Conservation (phyloP, 306 rosid genomes). For the Ochetophila trinervis region DNA sequence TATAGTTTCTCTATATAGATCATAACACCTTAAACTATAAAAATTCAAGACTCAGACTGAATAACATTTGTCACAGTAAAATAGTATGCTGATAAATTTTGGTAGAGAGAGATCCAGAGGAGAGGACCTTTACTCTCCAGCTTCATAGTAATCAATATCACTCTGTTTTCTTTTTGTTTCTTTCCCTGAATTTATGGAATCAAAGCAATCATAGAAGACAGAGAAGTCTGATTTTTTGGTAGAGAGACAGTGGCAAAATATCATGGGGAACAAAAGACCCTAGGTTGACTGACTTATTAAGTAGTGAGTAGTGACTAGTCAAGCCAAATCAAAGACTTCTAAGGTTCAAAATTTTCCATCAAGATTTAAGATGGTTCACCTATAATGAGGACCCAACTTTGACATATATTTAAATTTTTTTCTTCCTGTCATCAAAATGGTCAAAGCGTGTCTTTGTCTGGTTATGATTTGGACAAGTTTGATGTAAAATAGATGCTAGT, state of each 20-base stretch:
- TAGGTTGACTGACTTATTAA: slow-evolving; percentile 9
- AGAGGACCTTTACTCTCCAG: too few species aligned
- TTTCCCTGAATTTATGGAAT: too few species aligned
- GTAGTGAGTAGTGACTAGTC: too few species aligned
- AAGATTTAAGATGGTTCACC: slow-evolving; percentile 1
- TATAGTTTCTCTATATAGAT: too few species aligned
- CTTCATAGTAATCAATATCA: too few species aligned
- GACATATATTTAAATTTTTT: neutral
- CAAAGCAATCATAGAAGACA: neutral
- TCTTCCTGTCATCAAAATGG: neutral
- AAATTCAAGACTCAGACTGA: too few species aligned
- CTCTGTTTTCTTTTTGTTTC: too few species aligned
- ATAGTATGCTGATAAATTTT: too few species aligned
- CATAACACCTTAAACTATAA: too few species aligned
- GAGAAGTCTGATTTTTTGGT: slow-evolving; percentile 17
- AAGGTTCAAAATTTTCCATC: neutral
- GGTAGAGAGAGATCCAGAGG: too few species aligned
- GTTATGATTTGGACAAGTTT: neutral
- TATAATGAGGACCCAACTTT: slow-evolving; percentile 5
- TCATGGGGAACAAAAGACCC: neutral
- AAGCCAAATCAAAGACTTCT: neutral
- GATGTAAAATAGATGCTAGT: neutral
- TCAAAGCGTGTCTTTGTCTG: neutral
- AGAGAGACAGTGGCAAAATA: slow-evolving; percentile 2
- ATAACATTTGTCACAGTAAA: too few species aligned